These are phyloP conservation scores for Xylaria intraflava DNA, from an alignment of 495 filamentous ascomycete genomes.

Conservation along the genomic window DNA sequence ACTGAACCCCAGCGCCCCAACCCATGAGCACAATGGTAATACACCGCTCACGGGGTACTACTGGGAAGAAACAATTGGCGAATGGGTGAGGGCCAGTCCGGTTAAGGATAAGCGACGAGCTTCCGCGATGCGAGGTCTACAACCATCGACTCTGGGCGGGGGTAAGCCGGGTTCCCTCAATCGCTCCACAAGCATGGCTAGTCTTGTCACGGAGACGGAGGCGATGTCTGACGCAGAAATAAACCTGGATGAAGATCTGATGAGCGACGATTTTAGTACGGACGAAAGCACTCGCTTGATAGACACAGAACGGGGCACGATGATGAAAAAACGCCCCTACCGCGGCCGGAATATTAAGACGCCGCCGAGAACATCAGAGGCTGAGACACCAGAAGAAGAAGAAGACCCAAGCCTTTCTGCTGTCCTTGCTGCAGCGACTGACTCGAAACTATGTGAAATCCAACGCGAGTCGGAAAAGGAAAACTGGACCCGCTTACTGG, in stretches of 20 bases:
- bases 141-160: conserved; percentile 11
- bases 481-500: conserved; percentile 6
- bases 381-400: neutral
- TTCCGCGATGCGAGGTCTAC: conserved; percentile 3
- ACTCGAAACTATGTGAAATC: conserved; percentile 4
- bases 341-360: conserved; percentile 7
- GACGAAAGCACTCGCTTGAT: neutral
- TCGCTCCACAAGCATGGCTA: conserved; percentile 7
- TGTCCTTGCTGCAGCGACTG: neutral
- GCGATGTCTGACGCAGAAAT: conserved; percentile 14
- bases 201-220: conserved; percentile 15
- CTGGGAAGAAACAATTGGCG: conserved; percentile 51
- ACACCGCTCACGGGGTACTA: conserved; percentile 32
- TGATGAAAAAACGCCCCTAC: conserved; percentile 19
- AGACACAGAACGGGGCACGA: conserved; percentile 6
- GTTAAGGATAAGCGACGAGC: conserved; percentile 8
- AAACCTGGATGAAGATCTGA: conserved; percentile 5
- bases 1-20: conserved; percentile 1
- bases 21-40: conserved; percentile 3
- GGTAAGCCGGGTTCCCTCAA: conserved; percentile 6
- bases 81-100: conserved; percentile 44
- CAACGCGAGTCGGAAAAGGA: conserved; percentile 21
- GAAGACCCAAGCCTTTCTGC: too few relatives aligned
- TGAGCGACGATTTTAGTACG: conserved; percentile 1
- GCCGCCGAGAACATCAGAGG: neutral